These are phyloP conservation scores for Raffaelea albimanens DNA, from an alignment of 2,329 filamentous ascomycete species.

Conservation along the genomic window DNA sequence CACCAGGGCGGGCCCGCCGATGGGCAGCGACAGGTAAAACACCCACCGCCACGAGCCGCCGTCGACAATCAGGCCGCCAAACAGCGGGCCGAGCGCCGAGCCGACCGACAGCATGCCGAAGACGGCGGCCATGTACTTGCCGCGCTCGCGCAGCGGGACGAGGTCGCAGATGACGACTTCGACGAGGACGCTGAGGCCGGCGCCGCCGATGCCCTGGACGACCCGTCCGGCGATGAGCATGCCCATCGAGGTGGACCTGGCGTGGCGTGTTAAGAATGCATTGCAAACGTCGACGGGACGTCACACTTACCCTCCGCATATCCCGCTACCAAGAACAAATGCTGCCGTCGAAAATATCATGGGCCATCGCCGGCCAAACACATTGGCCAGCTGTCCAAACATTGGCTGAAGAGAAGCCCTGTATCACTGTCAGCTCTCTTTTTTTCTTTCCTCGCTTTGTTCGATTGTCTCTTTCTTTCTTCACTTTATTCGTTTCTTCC, in stretches of 20 bases:
- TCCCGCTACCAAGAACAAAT: background rate
- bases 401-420: background rate
- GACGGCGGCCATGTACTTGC: slow-evolving; percentile 12
- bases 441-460: too few relatives aligned
- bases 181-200: slow-evolving; percentile 21
- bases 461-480: too few relatives aligned
- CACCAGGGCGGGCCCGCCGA: slow-evolving; percentile 17
- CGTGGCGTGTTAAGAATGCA: background rate
- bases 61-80: slow-evolving; percentile 12
- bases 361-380: background rate
- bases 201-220: slow-evolving; percentile 23
- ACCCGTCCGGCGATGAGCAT: slow-evolving; percentile 9
- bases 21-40: slow-evolving; percentile 33
- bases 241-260: background rate
- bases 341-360: background rate
- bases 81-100: slow-evolving; percentile 8
- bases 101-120: slow-evolving; percentile 6
- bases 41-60: slow-evolving; percentile 17
- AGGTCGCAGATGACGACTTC: slow-evolving; percentile 23
- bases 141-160: slow-evolving; percentile 13
- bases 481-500: too few relatives aligned
- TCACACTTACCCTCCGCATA: background rate
- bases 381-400: background rate
- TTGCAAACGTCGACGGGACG: too few relatives aligned
- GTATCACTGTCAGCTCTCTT: too few relatives aligned